Conservation (phyloP, 2,329 filamentous ascomycete genomes). For the Neopestalotiopsis sp. region DNA sequence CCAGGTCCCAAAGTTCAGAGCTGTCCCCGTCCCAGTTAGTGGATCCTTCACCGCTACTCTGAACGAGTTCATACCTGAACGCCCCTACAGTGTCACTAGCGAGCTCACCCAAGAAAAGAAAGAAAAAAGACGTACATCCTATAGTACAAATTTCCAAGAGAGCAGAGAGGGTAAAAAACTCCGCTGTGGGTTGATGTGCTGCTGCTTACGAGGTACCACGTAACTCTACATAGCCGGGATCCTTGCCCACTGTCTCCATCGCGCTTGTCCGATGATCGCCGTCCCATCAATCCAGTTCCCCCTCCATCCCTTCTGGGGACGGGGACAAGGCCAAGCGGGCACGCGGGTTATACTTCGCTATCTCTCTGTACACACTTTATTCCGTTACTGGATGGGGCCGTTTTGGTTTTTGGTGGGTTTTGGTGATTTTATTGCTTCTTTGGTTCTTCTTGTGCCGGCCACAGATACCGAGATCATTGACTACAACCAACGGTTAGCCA, state of each 20-base stretch:
- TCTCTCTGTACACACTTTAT: conserved; percentile 3
- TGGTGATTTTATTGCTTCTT: not conserved
- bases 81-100: not conserved
- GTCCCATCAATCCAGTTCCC: not conserved
- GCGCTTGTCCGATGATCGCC: conserved; percentile 37
- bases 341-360: conserved; percentile 16
- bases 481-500: not conserved
- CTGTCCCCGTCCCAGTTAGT: conserved; percentile 9
- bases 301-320: not conserved
- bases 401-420: not conserved
- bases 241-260: conserved; percentile 32
- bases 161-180: not conserved
- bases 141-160: no score
- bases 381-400: not conserved
- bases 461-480: not conserved
- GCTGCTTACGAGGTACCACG: conserved; percentile 20
- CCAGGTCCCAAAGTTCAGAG: not conserved
- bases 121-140: not conserved
- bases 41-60: conserved; percentile 22
- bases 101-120: not conserved
- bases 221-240: conserved; percentile 25
- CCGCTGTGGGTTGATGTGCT: conserved; percentile 12
- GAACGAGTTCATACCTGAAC: not conserved
- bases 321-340: not conserved
- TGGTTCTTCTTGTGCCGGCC: not conserved